Base-by-base conservation (phyloP, 805 yeast genomes). In the Saturnispora bothae region DNA sequence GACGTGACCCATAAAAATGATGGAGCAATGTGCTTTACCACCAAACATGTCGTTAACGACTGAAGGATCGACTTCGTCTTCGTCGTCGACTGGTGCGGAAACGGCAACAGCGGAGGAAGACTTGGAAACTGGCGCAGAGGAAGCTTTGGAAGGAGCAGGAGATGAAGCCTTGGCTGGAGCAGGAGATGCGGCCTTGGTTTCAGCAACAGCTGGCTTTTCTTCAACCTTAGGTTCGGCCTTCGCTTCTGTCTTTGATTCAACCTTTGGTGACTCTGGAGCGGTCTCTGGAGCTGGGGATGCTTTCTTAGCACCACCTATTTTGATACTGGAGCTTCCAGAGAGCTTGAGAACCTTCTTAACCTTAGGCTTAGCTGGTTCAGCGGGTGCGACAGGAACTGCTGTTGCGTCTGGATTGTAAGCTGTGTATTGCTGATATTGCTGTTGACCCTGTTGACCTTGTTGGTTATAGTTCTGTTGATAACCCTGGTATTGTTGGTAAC, bases 1-100 rank as follows among this genome's bases (percentile, higher is more conserved):
- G 49, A 92, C 99, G 59, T 92, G 99, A 52, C 99, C 99, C 97
- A 92, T 92, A 65, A 92, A 92, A 50, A 92, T 85, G 51, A 92
- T 81, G 15, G 96, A 88, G 59, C 92, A 74, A 65, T 92, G 98
- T 60, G 89, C 98, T 63, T 92, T 92, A 54, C 95, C 95, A 47
- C 96, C 96, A 56, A 84, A 92, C 83, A 92, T 65, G 53, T 94
- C 98, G 42, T 74, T 78, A 47, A 92, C 85, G 47, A 88, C 74
- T 50, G 80, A 92, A 54, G 83, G 83, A 58, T 89, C 96, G 41
- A 88, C 69, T 52, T 72, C 75, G 28, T 82, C 89, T 56, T 82
- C 94, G 60, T 77, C 85, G 53, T 78, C 84, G 48, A 71, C 75
- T 48, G 63, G 64, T 25, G 77, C 49, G 5, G 72, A n/a, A 66